Evolutionary conservation across 768 basidiomycete genomes (phyloP), one percentile per base, ranked within the genome.

Genomic region (Kwoniella newhampshirensis): DNA sequence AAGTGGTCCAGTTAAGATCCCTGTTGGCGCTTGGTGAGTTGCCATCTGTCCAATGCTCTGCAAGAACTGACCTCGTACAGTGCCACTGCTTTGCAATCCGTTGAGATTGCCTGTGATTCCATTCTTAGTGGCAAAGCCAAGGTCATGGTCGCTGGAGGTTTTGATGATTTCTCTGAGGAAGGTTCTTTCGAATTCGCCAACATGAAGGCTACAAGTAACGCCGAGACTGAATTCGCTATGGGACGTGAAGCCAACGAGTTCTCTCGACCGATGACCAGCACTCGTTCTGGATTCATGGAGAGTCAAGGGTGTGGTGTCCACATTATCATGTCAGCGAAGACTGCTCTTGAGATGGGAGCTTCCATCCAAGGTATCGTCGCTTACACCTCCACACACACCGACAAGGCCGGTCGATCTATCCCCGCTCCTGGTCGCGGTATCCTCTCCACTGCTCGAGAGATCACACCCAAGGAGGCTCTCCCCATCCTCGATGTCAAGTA

Each of bases 151-250:
- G 89, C 94, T 32, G 96, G 96, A 75, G 96, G 96, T 56, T 97
- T 93, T 79, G 96, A 99, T 71, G 96, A 99, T 75, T 84, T 98
- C 75, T 89, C 87, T 63, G 96, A 99, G 77, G 96, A 99, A 78
- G 96, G 94, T 17, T 97, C 94, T 7, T 97, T 86, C 77, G 94
- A 99, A 77, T 99, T 99, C 78, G 96, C 92, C 47, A 97, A 98
- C 81, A 99, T 99, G 96, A 96, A 97, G 78, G 96, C 96, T 1
- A 99, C 96, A 4, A 91, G 88, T 78, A 97, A 94, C 71, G 87
- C 93, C 1, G 90, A 92, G 77, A 90, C 90, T 27, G 96, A 99
- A 77, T 89, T 97, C 71, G 94, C 93, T 3, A 96, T 96, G 88
- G 96, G 96, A 60, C 92, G 96, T 66, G 96, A 99, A 77, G 93